Evolutionary conservation across 2,329 filamentous ascomycete species (phyloP).

Genomic region (Aspergillus aculeatinus): DNA sequence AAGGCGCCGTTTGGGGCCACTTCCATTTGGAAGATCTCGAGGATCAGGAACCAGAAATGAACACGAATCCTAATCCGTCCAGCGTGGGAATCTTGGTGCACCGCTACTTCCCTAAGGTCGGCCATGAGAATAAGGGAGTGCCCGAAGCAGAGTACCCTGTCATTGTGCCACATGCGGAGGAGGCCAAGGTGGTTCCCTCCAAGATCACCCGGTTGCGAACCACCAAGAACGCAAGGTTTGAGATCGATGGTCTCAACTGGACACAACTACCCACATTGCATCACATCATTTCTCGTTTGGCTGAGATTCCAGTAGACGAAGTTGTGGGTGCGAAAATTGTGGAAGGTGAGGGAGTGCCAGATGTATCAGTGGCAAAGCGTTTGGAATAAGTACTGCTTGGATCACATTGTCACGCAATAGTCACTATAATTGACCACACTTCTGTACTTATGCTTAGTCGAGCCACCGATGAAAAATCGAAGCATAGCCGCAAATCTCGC

Average conservation of each 20-base stretch:
- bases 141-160: conserved; percentile 57
- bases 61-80: conserved; percentile 21
- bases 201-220: conserved; percentile 23
- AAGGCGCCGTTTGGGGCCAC: conserved; percentile 43
- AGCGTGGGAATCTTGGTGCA: conserved; percentile 50
- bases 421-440: neutral
- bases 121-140: conserved; percentile 47
- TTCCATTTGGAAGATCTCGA: conserved; percentile 40
- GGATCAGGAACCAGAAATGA: conserved; percentile 18
- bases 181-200: conserved; percentile 32
- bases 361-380: conserved; percentile 24
- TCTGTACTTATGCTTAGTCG: neutral
- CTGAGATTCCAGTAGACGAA: conserved; percentile 58
- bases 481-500: neutral
- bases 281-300: conserved; percentile 54
- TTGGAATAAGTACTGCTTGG: conserved; percentile 2
- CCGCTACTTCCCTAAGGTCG: conserved; percentile 58
- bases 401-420: neutral
- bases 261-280: conserved; percentile 60
- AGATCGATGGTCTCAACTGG: conserved; percentile 54
- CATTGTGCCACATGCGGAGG: conserved; percentile 35
- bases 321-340: conserved; percentile 57
- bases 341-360: conserved; percentile 53
- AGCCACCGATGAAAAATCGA: neutral
- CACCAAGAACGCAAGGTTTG: conserved; percentile 46